Base-by-base conservation (phyloP, 2,329 filamentous ascomycete genomes). In the Aureobasidium uvarum region DNA sequence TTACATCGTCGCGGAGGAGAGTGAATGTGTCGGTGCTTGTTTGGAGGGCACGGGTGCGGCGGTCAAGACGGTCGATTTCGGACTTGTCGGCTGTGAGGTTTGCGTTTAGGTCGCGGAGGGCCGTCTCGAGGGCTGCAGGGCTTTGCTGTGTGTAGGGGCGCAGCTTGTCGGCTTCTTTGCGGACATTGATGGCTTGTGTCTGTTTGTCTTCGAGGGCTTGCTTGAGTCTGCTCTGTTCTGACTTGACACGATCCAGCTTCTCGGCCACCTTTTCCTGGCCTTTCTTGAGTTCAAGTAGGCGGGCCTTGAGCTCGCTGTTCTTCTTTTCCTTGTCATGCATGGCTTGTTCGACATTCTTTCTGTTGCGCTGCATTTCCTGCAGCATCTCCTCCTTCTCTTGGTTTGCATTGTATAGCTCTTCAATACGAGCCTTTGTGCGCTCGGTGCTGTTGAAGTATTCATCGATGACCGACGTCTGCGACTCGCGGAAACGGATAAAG, bases 401-500 rank as follows among this genome's bases (percentile, higher is more conserved):
- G 74, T 98, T 99, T 70, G 94, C 89, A 14, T 83, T 82, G 74
- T 93, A 93, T 11, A 98, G 81, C 23, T 88, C 85, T 78, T 98
- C 94, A 72, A 98, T 97, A 68, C 90, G 87, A 62, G 88, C 82
- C 78, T 96, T 97, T 1, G 90, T 93, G 66, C 85, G 86, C 77
- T 97, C 92, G 14, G 90, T 86, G 72, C 91, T 93, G 81, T 96
- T 95, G 80, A 95, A 95, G 78, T 98, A 90, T 75, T 96, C 87
- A 75, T 97, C 93, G 69, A 98, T 96, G 36, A 95, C 87, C 45
- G 83, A 81, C 1, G 92, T 96, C 77, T 98, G 94, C 68, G 89
- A 92, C 79, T 97, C 93, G 71, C 95, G 90, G 79, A 98, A 99
- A 62, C 95, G 88, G 70, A 98, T 93, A 78, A 99, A 99, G 79